These are phyloP conservation scores for Hemerocallis citrina DNA, from an alignment of 106 monocot genomes.

Conservation along the genomic window DNA sequence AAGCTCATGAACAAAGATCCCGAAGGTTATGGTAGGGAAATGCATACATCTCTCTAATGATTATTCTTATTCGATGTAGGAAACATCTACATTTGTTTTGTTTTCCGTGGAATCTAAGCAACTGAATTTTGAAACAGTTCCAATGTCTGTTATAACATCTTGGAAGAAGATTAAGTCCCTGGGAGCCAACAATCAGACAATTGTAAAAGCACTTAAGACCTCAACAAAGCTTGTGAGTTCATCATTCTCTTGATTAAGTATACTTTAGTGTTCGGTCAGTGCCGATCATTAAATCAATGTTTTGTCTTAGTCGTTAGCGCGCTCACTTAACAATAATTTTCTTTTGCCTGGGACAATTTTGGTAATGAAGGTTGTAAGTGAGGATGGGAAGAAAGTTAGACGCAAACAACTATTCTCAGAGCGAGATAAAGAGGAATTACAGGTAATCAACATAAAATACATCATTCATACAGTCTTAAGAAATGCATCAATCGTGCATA, in stretches of 20 bases:
- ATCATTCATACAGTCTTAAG: too few species aligned
- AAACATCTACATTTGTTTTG: not conserved
- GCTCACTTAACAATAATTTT: not conserved
- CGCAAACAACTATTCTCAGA: conserved; percentile 56
- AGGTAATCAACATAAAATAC: conserved; percentile 50
- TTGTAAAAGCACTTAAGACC: conserved; percentile 59
- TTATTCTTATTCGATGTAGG: not conserved
- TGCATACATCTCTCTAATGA: not conserved
- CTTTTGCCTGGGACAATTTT: too few species aligned
- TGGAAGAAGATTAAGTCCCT: conserved; percentile 75
- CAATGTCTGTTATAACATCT: conserved; percentile 61
- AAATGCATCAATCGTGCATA: too few species aligned
- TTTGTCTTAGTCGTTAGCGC: too few species aligned
- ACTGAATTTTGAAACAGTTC: conserved; percentile 32
- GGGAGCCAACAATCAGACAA: conserved; percentile 34
- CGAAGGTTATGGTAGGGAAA: conserved; percentile 62
- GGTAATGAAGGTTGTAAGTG: conserved; percentile 46
- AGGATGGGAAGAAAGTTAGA: conserved; percentile 65
- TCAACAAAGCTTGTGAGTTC: conserved; percentile 64
- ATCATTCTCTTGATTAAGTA: too few species aligned
- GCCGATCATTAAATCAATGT: not conserved
- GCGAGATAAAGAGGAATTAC: conserved; percentile 65
- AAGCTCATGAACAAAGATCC: conserved; percentile 83
- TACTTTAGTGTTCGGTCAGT: not conserved
- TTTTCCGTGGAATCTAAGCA: not conserved